These are phyloP conservation scores for Fonsecaea erecta DNA, from an alignment of 2,329 filamentous ascomycete genomes.

Conservation along the genomic window DNA sequence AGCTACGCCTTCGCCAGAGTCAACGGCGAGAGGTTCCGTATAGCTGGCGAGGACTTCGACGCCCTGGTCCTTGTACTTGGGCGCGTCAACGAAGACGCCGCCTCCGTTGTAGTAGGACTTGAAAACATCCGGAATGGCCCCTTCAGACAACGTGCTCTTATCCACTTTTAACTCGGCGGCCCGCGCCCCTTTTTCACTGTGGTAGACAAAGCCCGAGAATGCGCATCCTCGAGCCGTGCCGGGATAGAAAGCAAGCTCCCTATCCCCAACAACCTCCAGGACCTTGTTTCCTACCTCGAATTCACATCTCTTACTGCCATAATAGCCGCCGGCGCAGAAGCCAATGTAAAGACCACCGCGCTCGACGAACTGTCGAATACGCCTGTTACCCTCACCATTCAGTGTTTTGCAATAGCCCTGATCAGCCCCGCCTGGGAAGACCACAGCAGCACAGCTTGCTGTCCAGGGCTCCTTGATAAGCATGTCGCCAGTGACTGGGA, in stretches of 20 bases:
- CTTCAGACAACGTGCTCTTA: slow-evolving; percentile 61
- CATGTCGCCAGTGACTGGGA: slow-evolving; percentile 75
- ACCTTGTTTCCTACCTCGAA: slow-evolving; percentile 84
- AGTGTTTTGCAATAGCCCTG: slow-evolving; percentile 85
- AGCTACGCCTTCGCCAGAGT: slow-evolving; percentile 72
- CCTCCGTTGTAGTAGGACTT: slow-evolving; percentile 91
- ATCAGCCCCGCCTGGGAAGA: slow-evolving; percentile 93
- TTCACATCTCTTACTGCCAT: slow-evolving; percentile 78
- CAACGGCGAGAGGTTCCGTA: slow-evolving; percentile 72
- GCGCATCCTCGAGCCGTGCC: slow-evolving; percentile 84
- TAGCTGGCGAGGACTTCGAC: slow-evolving; percentile 85
- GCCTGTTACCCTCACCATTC: slow-evolving; percentile 84
- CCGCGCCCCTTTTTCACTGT: slow-evolving; percentile 80
- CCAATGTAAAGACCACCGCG: slow-evolving; percentile 85
- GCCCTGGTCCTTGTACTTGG: slow-evolving; percentile 63
- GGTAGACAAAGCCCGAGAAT: slow-evolving; percentile 87
- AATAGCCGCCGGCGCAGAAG: slow-evolving; percentile 94
- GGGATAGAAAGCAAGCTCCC: slow-evolving; percentile 88
- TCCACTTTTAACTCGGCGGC: slow-evolving; percentile 71
- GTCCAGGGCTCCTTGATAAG: slow-evolving; percentile 92
- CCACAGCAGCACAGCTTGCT: slow-evolving; percentile 81
- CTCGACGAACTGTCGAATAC: slow-evolving; percentile 83
- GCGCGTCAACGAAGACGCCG: slow-evolving; percentile 85
- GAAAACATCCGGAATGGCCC: slow-evolving; percentile 65
- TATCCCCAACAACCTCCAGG: slow-evolving; percentile 81